Evolutionary conservation across 768 basidiomycete genomes (phyloP).

Genomic region (Multifurca ochricompacta): DNA sequence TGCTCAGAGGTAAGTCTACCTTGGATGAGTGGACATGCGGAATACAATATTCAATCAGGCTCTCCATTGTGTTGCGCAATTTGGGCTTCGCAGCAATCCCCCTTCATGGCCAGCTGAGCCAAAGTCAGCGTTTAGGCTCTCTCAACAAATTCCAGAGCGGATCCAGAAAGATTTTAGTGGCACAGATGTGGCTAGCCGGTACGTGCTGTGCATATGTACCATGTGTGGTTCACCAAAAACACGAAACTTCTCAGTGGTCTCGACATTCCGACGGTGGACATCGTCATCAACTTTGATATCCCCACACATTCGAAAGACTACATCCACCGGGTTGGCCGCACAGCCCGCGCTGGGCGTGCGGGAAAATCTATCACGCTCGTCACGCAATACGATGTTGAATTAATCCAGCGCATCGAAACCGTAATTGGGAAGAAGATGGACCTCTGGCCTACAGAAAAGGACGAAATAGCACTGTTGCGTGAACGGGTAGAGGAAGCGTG

Average conservation of each 20-base stretch:
- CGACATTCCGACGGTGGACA: conserved; percentile 92
- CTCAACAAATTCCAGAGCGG: conserved; percentile 94
- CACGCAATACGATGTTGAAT: conserved; percentile 96
- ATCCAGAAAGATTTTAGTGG: conserved; percentile 83
- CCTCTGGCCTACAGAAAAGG: conserved; percentile 76
- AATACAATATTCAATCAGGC: conserved; percentile 33
- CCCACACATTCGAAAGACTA: conserved; percentile 99
- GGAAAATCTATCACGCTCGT: conserved; percentile 98
- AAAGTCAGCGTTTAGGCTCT: conserved; percentile 89
- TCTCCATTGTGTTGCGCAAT: conserved; percentile 83
- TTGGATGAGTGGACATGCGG: neutral
- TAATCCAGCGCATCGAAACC: conserved; percentile 88
- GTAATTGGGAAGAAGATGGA: conserved; percentile 92
- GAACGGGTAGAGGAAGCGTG: conserved; percentile 88
- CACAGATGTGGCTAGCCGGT: conserved; percentile 97
- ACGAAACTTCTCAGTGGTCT: conserved; percentile 54
- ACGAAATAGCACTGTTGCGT: conserved; percentile 78
- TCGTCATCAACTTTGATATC: conserved; percentile 97
- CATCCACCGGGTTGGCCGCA: conserved; percentile 96
- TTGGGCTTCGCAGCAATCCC: conserved; percentile 94
- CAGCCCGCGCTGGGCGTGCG: conserved; percentile 93
- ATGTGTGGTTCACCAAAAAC: neutral
- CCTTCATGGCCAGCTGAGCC: conserved; percentile 89
- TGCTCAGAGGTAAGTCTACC: conserved; percentile 56
- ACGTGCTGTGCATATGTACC: conserved; percentile 24